Conservation (phyloP, 495 filamentous ascomycete genomes). For the Collariella sp. region DNA sequence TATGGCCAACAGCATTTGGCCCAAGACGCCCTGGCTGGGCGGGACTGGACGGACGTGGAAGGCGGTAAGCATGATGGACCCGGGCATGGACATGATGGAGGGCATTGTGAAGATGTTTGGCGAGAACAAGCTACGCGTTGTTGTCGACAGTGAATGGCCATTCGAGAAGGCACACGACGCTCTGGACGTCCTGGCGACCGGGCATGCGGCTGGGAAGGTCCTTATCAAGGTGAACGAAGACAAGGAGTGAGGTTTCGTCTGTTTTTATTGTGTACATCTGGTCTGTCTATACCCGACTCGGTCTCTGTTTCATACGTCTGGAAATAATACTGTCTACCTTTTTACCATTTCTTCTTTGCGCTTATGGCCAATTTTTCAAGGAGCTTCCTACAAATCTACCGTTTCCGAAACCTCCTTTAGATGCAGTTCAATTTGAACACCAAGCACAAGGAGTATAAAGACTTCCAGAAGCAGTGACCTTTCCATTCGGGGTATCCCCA, state of each 20-base stretch:
- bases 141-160: slow-evolving; percentile 23
- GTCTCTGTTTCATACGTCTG: neutral
- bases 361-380: too few species aligned
- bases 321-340: too few species aligned
- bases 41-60: slow-evolving; percentile 27
- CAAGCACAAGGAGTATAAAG: too few species aligned
- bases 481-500: neutral
- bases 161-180: slow-evolving; percentile 27
- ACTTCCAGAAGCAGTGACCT: too few species aligned
- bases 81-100: slow-evolving; percentile 24
- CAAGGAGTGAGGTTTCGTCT: neutral
- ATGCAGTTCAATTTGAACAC: too few species aligned
- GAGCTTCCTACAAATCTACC: too few species aligned
- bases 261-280: neutral
- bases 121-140: slow-evolving; percentile 25
- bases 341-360: too few species aligned
- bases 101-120: slow-evolving; percentile 20
- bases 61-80: slow-evolving; percentile 21
- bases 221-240: slow-evolving; percentile 19
- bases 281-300: neutral
- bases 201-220: slow-evolving; percentile 29
- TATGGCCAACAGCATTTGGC: slow-evolving; percentile 26
- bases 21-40: slow-evolving; percentile 20
- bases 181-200: slow-evolving; percentile 20
- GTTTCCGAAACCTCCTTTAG: too few species aligned